phyloP scores from a whole-genome alignment of 257 asterid species.

The Nicotiana paniculata region DNA sequence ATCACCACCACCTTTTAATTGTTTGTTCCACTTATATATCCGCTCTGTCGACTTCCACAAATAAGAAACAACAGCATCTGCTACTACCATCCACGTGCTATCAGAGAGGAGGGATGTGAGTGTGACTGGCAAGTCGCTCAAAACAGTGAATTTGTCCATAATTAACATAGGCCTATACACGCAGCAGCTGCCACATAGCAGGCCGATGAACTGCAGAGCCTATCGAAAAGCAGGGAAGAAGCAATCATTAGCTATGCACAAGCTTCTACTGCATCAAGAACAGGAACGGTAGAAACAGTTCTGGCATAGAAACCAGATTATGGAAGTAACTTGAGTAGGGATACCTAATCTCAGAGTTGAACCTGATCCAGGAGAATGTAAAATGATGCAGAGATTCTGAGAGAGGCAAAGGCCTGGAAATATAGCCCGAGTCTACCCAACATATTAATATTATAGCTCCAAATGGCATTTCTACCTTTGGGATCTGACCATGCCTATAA shows the following conservation, averaged over 20 bases:
- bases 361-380: not conserved
- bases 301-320: not conserved
- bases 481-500: not conserved
- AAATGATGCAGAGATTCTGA: not conserved
- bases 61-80: slow-evolving; percentile 51
- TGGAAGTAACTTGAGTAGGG: not conserved
- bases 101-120: slow-evolving; percentile 52
- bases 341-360: not conserved
- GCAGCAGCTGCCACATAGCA: slow-evolving; percentile 71
- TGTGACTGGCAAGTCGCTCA: slow-evolving; percentile 72
- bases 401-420: not conserved
- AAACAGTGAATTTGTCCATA: slow-evolving; percentile 43
- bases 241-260: not conserved
- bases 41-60: slow-evolving; percentile 52
- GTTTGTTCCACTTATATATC: slow-evolving; percentile 44
- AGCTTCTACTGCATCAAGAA: not conserved
- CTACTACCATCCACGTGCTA: slow-evolving; percentile 41
- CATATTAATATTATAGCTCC: not conserved
- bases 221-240: slow-evolving; percentile 21
- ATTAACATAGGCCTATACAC: slow-evolving; percentile 67
- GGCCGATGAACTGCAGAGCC: slow-evolving; percentile 77
- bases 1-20: slow-evolving; percentile 11
- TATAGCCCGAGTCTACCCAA: not conserved
- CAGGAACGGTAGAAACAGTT: not conserved
- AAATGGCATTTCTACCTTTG: not conserved